Evolutionary conservation across 129 eudicot genomes (phyloP).

Genomic region (sunflower (Helianthus annuus)): HanXRQr2.0-SUNRISE NC_035446.2:163922699-163923198

Average conservation of each 20-base stretch:
- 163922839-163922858: conserved; percentile 36
- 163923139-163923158: conserved; percentile 6
- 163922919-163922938: conserved; percentile 40
- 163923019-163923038: conserved; percentile 22
- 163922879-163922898: conserved; percentile 31
- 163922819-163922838: conserved; percentile 18
- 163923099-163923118: conserved; percentile 29
- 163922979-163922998: conserved; percentile 23
- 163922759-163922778: not conserved
- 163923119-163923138: conserved; percentile 31
- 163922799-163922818: conserved; percentile 21
- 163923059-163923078: conserved; percentile 31
- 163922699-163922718: not conserved
- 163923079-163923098: conserved; percentile 23
- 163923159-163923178: conserved; percentile 25
- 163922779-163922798: not conserved
- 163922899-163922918: conserved; percentile 36
- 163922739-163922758: not conserved
- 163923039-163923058: conserved; percentile 20
- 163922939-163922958: conserved; percentile 37
- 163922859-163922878: conserved; percentile 34
- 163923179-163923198: conserved; percentile 17
- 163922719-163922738: not conserved
- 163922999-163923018: conserved; percentile 9
- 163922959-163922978: conserved; percentile 38